These are phyloP conservation scores for Apium graveolens DNA, from an alignment of 129 eudicot species.

Conservation along the genomic window DNA sequence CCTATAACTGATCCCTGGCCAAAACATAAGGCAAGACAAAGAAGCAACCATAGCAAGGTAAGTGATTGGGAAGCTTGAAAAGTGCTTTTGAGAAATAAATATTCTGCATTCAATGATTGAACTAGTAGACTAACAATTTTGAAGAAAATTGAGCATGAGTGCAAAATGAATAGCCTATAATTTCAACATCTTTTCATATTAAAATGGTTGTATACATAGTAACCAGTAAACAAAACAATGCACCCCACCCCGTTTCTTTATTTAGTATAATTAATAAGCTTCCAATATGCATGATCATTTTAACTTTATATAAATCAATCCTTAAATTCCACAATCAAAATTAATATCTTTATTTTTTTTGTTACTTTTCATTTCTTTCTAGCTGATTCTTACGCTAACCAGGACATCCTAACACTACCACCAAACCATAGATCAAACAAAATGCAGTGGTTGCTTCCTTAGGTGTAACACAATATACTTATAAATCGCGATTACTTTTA, in stretches of 20 bases:
- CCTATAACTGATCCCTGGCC: conserved; percentile 62
- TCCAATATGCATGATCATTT: not conserved
- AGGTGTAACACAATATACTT: no score
- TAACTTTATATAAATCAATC: not conserved
- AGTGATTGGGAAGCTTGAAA: not conserved
- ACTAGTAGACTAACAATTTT: not conserved
- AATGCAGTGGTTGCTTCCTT: not conserved
- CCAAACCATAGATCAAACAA: no score
- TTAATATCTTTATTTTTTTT: not conserved
- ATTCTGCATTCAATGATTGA: not conserved
- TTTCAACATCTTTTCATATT: no score
- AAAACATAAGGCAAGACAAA: not conserved
- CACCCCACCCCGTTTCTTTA: not conserved
- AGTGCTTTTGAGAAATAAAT: not conserved
- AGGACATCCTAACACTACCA: not conserved
- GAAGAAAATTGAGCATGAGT: not conserved
- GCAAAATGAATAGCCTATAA: not conserved
- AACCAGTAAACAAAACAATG: not conserved
- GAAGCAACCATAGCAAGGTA: not conserved
- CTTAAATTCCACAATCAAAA: not conserved
- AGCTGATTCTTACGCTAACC: not conserved
- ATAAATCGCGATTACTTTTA: no score
- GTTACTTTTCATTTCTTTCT: not conserved
- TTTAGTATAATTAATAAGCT: not conserved
- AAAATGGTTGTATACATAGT: not conserved